A percentile compares a stretch with the other conserved stretches of the same genome.
Conservation (phyloP, 805 yeast genomes). For the Metschnikowia vanudenii region DNA sequence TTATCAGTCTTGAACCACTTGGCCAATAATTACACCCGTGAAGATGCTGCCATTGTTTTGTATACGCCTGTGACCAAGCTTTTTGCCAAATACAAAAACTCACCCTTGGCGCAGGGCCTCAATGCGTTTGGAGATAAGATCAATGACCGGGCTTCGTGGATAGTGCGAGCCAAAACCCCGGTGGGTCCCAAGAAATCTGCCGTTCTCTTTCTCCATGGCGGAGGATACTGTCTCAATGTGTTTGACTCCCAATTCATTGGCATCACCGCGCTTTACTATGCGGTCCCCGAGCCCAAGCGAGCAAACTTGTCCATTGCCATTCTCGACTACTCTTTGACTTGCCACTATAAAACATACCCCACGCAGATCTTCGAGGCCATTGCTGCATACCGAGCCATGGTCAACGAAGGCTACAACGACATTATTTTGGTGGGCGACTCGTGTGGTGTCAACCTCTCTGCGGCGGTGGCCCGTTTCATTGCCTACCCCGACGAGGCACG, state of each 20-base stretch:
- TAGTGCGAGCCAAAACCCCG: slow-evolving; percentile 7
- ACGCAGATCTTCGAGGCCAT: slow-evolving; percentile 26
- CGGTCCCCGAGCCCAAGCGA: slow-evolving; percentile 19
- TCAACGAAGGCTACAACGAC: slow-evolving; percentile 12
- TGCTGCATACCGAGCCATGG: slow-evolving; percentile 16
- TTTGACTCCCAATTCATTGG: slow-evolving; percentile 27
- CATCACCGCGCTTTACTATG: slow-evolving; percentile 23
- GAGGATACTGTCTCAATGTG: slow-evolving; percentile 25
- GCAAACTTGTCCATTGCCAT: slow-evolving; percentile 20
- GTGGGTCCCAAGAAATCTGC: slow-evolving; percentile 15
- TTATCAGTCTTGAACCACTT: slow-evolving; percentile 28
- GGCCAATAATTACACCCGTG: slow-evolving; percentile 23
- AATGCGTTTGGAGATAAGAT: slow-evolving; percentile 17
- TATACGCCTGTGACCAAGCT: slow-evolving; percentile 24
- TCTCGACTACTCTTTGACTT: slow-evolving; percentile 26
- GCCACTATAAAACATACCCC: slow-evolving; percentile 23
- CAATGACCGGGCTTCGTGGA: slow-evolving; percentile 18
- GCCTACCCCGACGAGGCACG: slow-evolving; percentile 33
- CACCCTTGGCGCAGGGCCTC: slow-evolving; percentile 16
- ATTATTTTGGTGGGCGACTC: slow-evolving; percentile 17
- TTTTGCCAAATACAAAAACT: slow-evolving; percentile 15
- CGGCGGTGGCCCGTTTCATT: slow-evolving; percentile 19
- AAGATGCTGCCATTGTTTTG: slow-evolving; percentile 23
- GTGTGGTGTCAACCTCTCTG: slow-evolving; percentile 17
- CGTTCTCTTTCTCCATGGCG: slow-evolving; percentile 27